Percentiles rank a stretch among this genome's conserved stretches.
Evolutionary conservation across 148 eudicot genomes (phyloP).

Genomic region (Vaccinium vitisidaea): DNA sequence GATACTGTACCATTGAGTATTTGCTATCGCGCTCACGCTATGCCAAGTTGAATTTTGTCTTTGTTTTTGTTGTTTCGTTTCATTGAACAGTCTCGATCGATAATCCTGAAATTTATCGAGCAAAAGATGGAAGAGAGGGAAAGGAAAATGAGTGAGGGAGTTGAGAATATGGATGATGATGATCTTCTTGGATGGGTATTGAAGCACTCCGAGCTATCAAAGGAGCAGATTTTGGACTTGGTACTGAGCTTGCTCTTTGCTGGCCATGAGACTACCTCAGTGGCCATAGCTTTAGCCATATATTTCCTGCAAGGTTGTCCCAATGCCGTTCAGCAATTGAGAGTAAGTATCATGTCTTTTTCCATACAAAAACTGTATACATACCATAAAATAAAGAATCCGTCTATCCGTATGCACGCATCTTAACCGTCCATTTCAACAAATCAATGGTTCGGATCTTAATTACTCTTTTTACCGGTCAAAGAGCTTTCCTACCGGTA

Average conservation of each 20-base stretch:
- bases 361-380: neutral
- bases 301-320: slow-evolving; percentile 80
- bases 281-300: slow-evolving; percentile 83
- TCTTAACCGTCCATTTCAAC: too few species aligned
- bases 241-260: slow-evolving; percentile 88
- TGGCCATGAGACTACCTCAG: slow-evolving; percentile 97
- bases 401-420: too few species aligned
- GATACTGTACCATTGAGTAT: neutral
- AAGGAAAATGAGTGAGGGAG: slow-evolving; percentile 27
- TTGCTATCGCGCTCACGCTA: neutral
- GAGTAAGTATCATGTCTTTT: slow-evolving; percentile 36
- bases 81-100: slow-evolving; percentile 64
- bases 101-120: slow-evolving; percentile 76
- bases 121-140: slow-evolving; percentile 68
- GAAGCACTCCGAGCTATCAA: slow-evolving; percentile 74
- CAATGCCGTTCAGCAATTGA: slow-evolving; percentile 61
- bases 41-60: neutral
- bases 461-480: too few species aligned
- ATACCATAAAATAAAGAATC: too few species aligned
- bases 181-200: slow-evolving; percentile 95
- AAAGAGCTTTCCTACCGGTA: too few species aligned
- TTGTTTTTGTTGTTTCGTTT: neutral
- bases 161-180: slow-evolving; percentile 48
- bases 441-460: too few species aligned
- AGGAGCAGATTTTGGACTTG: slow-evolving; percentile 91